Evolutionary conservation across 2,329 filamentous ascomycete species (phyloP), one percentile per base, ranked within the genome.

Genomic region (Neonectria neomacrospora): DNA sequence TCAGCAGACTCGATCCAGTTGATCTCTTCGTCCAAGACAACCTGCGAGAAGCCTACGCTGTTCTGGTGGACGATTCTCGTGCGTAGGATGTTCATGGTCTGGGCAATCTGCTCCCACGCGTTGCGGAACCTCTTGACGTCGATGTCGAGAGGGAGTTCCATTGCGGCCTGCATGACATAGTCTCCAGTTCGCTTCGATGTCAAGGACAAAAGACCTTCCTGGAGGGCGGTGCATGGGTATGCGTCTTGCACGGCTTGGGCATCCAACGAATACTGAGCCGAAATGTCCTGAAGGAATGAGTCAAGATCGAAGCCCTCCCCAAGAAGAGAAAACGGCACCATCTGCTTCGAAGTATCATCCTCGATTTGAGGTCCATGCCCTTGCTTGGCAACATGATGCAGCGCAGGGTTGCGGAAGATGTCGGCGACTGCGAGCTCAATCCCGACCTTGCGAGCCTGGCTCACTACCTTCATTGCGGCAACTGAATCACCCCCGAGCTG

Each of bases 51-150:
- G 5, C 82, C 81, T 5, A 74, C 69, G 1, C 72, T 69, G 1
- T 77, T 71, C 3, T 80, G 74, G 20, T 84, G 81, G 0, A 84
- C 76, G 50, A 86, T 81, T 39, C 82, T 77, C 0, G 82, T 82
- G 3, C 83, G 77, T 11, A 85, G 71, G 34, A 84, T 82, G 1
- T 67, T 50, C 2, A 45, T 50, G 3, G 34, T 3, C 1, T 44
- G 28, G 10, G 58, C 37, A 0, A 64, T 57, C 2, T 55, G 14
- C 10, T 68, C 50, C 69, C 66, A 71, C 6, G 71, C 68, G 0
- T 12, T 6, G 2, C 48, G 30, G n/a, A 74, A 64, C 2, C 12
- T 9, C 1, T 55, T 26, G 1, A 70, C 12, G 3, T 58, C n/a
- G 3, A 69, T n/a, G 9, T 58, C 37, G 0, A 26, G 14, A 22